These are phyloP conservation scores for Candida vartiovaarae DNA, from an alignment of 805 yeast species.

Conservation along the genomic window DNA sequence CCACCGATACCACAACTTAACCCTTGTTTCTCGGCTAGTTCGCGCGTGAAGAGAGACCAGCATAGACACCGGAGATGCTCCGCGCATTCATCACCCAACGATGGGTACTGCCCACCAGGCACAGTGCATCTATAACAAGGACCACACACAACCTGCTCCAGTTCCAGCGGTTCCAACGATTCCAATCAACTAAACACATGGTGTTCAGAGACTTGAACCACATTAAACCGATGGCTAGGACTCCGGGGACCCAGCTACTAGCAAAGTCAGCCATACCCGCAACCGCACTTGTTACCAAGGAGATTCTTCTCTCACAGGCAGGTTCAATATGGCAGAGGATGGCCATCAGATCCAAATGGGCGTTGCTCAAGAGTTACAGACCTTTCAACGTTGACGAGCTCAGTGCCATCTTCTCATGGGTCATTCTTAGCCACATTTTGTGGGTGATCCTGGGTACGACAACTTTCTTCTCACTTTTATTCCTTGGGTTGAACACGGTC, in stretches of 20 bases:
- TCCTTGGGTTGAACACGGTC: constrained; percentile 67
- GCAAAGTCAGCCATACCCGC: not conserved
- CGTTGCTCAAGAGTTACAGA: constrained; percentile 63
- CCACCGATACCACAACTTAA: too few relatives aligned
- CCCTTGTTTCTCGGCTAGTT: too few relatives aligned
- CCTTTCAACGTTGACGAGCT: constrained; percentile 88
- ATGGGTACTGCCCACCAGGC: too few relatives aligned
- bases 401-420: constrained; percentile 84
- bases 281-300: constrained; percentile 11
- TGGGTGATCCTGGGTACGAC: constrained; percentile 83
- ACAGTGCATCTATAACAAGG: too few relatives aligned
- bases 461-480: constrained; percentile 75
- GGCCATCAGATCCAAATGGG: constrained; percentile 63
- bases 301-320: constrained; percentile 14
- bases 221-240: constrained; percentile 1
- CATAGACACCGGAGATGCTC: too few relatives aligned
- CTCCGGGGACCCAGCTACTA: not conserved
- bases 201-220: constrained; percentile 13
- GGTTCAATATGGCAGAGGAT: constrained; percentile 32
- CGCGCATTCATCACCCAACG: too few relatives aligned
- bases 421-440: constrained; percentile 75
- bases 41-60: too few relatives aligned
- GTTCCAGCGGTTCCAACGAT: too few relatives aligned
- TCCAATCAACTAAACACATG: constrained; percentile 4
- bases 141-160: too few relatives aligned